Evolutionary conservation across 176 grass and related monocot species (phyloP).

Genomic region (Carex scoparia): DNA sequence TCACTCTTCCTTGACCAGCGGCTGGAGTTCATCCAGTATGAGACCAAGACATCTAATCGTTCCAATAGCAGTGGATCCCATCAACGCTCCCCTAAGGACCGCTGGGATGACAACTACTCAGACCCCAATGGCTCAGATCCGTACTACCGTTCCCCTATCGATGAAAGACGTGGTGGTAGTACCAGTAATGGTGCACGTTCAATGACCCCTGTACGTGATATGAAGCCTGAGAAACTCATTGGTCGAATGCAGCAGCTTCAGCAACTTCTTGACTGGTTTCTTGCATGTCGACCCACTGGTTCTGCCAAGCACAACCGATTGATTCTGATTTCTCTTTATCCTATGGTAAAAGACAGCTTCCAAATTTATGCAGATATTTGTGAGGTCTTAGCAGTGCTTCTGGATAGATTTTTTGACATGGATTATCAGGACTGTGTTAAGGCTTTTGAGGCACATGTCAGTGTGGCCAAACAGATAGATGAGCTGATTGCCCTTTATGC

Average conservation of each 20-base stretch:
- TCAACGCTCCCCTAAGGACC: conserved; percentile 13
- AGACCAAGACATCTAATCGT: conserved; percentile 26
- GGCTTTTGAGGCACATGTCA: conserved; percentile 57
- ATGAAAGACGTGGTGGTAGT: conserved; percentile 23
- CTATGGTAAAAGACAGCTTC: conserved; percentile 54
- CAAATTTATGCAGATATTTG: conserved; percentile 43
- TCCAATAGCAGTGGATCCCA: neutral
- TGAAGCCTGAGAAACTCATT: conserved; percentile 73
- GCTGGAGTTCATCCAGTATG: conserved; percentile 48
- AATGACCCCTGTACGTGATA: conserved; percentile 59
- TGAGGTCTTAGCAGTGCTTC: conserved; percentile 40
- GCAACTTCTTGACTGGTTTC: conserved; percentile 87
- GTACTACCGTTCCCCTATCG: conserved; percentile 16
- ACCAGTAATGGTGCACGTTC: conserved; percentile 46
- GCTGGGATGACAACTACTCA: conserved; percentile 17
- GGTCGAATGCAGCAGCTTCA: conserved; percentile 81
- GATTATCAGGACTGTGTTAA: conserved; percentile 59
- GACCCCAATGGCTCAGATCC: conserved; percentile 11
- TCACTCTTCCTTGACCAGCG: conserved; percentile 74
- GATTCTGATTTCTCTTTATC: conserved; percentile 71
- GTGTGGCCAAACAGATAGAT: conserved; percentile 57
- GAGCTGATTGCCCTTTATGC: conserved; percentile 44
- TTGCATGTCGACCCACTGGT: conserved; percentile 83
- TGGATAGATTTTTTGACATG: conserved; percentile 86
- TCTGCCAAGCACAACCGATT: conserved; percentile 68